Evolutionary conservation across 805 yeast genomes (phyloP).

Genomic region (Metschnikowia amazonensis): DNA sequence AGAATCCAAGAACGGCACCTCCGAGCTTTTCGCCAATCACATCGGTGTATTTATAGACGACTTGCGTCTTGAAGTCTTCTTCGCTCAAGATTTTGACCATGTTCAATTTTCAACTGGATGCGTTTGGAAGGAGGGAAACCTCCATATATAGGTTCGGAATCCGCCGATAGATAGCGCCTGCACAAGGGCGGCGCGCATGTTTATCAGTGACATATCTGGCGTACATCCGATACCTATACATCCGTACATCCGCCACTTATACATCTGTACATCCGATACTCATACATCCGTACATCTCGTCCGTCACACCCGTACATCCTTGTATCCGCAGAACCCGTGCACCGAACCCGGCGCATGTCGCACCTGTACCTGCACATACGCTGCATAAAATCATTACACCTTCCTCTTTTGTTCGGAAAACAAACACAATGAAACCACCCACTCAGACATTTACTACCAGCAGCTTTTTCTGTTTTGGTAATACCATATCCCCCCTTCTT

Average conservation of each 20-base stretch:
- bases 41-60: slow-evolving; percentile 60
- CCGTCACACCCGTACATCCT: not conserved
- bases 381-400: not conserved
- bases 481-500: not conserved
- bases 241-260: not conserved
- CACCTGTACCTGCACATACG: not conserved
- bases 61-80: slow-evolving; percentile 41
- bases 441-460: not conserved
- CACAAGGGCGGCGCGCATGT: not conserved
- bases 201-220: not conserved
- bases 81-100: slow-evolving; percentile 20
- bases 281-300: not conserved
- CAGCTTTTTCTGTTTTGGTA: slow-evolving; percentile 1
- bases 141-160: slow-evolving; percentile 1
- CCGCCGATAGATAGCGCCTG: not conserved
- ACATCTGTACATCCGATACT: no score
- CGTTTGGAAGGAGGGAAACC: not conserved
- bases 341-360: not conserved
- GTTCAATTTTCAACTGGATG: not conserved
- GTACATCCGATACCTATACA: no score
- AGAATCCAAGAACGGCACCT: slow-evolving; percentile 61
- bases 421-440: slow-evolving; percentile 4
- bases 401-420: slow-evolving; percentile 3
- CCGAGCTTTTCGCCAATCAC: slow-evolving; percentile 84
- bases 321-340: no score